Evolutionary conservation across 2,329 filamentous ascomycete species (phyloP), one percentile per base, ranked within the genome.

Genomic region (Thelonectria rubi): DNA sequence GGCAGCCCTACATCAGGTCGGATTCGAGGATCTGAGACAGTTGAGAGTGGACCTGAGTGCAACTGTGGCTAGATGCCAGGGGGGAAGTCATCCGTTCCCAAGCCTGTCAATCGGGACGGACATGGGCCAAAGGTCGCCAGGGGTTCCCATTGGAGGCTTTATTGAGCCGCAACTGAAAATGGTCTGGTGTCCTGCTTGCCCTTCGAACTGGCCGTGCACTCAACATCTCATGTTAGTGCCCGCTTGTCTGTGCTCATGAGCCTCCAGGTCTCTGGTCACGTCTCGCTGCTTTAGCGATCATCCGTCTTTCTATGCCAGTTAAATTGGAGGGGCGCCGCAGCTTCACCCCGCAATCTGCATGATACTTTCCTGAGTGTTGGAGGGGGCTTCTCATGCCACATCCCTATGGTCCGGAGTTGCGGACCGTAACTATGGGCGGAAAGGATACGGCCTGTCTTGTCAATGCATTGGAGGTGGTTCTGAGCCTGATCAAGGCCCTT

Each of bases 111-210:
- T 54, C 32, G 60, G 57, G 55, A 21, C 40, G 11, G 9, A 17
- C 39, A 20, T 6, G 37, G 17, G 18, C 14, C 3, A 10, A 6
- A 7, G 15, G 12, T 49, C 21, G n/a, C 15, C 11, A 12, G 37
- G 14, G 6, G 3, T 24, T 54, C 26, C 56, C n/a, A 65, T 65
- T 65, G 63, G 63, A 63, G 63, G 63, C 40, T 54, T 65, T 60
- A 60, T 45, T 60, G 32, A 56, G 45, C 53, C 34, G 45, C 45
- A 42, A 7, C 8, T 43, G 21, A 26, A 43, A 2, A n/a, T 42
- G 53, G 53, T n/a, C 32, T 49, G 39, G 34, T 26, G 34, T 39
- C 21, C 14, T n/a, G 45, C n/a, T 40, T 26, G 53, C 21, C 24
- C 14, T 32, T 15, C 32, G 45, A 48, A 39, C 32, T 42, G 43